Evolutionary conservation across 2,329 filamentous ascomycete genomes (phyloP), one percentile per base, ranked within the genome.

Genomic region (Curvularia verruculosa): DNA sequence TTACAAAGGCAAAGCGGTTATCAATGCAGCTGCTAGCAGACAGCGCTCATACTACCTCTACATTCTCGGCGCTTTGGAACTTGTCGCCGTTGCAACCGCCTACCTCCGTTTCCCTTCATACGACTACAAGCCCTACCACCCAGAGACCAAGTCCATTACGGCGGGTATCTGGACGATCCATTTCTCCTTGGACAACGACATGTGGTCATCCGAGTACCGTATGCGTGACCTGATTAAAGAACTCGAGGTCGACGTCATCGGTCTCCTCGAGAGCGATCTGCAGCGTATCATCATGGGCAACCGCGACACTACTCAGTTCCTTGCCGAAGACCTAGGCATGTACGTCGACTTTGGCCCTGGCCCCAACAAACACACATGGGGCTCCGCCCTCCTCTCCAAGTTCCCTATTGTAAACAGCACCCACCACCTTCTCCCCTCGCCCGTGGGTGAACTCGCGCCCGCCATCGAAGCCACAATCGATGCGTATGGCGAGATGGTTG

Each of bases 221-320:
- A 96, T 96, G 87, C 89, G 91, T 56, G 89, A 97, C 80, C 82
- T 96, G 13, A 89, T 96, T 77, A 88, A 91, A 71, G 95, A 98
- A 70, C 81, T 96, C n/a, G 95, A 99, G 77, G 81, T 99, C n/a
- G 95, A 99, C 72, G 91, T 99, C 5, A 85, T 99, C 45, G 95
- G 95, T n/a, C 85, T 99, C 19, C 84, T 99, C 0, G 95, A 99
- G 77, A 90, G 89, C 0, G 95, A 99, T 74, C 84, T 91, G 34
- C 95, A 99, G 79, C 91, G 94, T 66, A 96, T 99, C 79, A 99
- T 99, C 81, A 99, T 98, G 95, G 95, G 95, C 71, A 99, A 98
- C 79, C 90, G 95, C 65, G 95, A 99, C 75, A 90, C 91, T 8
- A 97, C 95, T 1, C 95, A 98, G 74, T 96, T 91, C 78, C 85